phyloP scores from a whole-genome alignment of 441 rosid species.

The Flueggea neowawraea region DNA sequence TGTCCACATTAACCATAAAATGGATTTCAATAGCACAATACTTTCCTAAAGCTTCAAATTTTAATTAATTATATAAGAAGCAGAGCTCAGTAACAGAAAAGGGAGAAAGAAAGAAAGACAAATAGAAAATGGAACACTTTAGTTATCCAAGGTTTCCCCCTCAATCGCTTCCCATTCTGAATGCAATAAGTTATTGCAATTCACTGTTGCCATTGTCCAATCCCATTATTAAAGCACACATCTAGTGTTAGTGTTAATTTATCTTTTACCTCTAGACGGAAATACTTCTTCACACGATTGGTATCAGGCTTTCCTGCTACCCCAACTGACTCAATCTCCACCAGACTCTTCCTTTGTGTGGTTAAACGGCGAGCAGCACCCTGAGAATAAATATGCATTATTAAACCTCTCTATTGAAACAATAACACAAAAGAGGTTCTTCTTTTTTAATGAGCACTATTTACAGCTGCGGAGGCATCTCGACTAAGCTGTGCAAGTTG shows the following conservation, averaged over 20 bases:
- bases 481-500: constrained; percentile 95
- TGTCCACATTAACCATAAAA: too few relatives aligned
- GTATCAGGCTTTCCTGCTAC: constrained; percentile 67
- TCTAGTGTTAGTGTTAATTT: background rate
- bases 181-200: background rate
- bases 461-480: constrained; percentile 99
- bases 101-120: too few relatives aligned
- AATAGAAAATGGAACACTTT: too few relatives aligned
- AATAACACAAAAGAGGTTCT: background rate
- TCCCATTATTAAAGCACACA: background rate
- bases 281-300: constrained; percentile 61
- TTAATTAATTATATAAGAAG: too few relatives aligned
- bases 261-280: constrained; percentile 72
- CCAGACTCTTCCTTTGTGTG: constrained; percentile 58
- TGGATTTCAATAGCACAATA: too few relatives aligned
- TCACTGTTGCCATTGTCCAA: background rate
- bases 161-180: too few relatives aligned
- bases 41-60: too few relatives aligned
- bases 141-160: too few relatives aligned
- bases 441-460: constrained; percentile 14
- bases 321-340: constrained; percentile 82
- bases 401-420: background rate
- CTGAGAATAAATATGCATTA: constrained; percentile 19
- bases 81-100: too few relatives aligned
- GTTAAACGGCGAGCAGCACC: constrained; percentile 93